Conservation (phyloP, 2,329 filamentous ascomycete species). For the Epichloe elymi region DNA sequence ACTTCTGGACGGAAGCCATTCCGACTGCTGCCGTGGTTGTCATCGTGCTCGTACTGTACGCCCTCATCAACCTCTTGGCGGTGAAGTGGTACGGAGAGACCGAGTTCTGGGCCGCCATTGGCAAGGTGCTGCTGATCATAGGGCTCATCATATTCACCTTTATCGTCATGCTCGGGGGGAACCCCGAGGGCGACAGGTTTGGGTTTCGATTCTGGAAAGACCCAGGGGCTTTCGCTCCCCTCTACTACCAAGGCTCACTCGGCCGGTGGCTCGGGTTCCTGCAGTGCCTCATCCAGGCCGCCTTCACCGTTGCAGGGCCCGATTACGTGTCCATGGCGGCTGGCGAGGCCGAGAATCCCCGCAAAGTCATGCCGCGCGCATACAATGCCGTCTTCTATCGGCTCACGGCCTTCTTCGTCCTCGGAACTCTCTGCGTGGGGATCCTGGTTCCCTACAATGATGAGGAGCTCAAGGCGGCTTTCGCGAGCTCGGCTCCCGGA, state of each 20-base stretch:
- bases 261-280: slow-evolving; percentile 68
- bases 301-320: slow-evolving; percentile 54
- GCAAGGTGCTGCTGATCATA: slow-evolving; percentile 59
- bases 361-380: slow-evolving; percentile 55
- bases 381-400: slow-evolving; percentile 73
- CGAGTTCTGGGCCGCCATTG: slow-evolving; percentile 62
- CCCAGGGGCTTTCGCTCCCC: slow-evolving; percentile 57
- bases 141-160: slow-evolving; percentile 67
- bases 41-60: slow-evolving; percentile 33
- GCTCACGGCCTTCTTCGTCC: slow-evolving; percentile 60
- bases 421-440: slow-evolving; percentile 59
- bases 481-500: slow-evolving; percentile 43
- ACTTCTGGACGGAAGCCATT: slow-evolving; percentile 48
- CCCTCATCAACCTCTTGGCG: slow-evolving; percentile 54
- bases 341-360: slow-evolving; percentile 59
- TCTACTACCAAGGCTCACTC: slow-evolving; percentile 49
- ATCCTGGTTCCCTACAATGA: slow-evolving; percentile 61
- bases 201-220: slow-evolving; percentile 56
- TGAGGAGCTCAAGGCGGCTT: slow-evolving; percentile 44
- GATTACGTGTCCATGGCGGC: slow-evolving; percentile 59
- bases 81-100: slow-evolving; percentile 65
- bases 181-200: slow-evolving; percentile 57
- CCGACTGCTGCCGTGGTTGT: slow-evolving; percentile 49
- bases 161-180: slow-evolving; percentile 76
- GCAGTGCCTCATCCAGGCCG: slow-evolving; percentile 58